A percentile compares a stretch with the other conserved stretches of the same genome.
phyloP scores from a whole-genome alignment of 2,329 filamentous ascomycete species.

The Fusarium humuli region DNA sequence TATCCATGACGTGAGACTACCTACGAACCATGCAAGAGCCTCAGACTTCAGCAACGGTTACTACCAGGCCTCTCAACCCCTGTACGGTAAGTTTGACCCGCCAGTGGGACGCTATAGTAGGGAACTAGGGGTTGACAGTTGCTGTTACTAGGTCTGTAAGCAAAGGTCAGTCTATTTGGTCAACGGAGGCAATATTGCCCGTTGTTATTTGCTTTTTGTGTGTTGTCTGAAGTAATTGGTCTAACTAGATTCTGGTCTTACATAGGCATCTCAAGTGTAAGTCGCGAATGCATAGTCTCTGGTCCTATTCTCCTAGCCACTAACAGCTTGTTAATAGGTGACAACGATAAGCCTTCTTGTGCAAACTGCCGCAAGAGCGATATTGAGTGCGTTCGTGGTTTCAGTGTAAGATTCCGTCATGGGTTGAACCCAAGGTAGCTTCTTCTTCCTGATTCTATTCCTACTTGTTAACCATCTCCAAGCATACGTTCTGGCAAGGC shows the following conservation, averaged over 20 bases:
- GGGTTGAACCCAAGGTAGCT: conserved; percentile 45
- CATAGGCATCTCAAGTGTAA: conserved; percentile 44
- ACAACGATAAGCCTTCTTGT: conserved; percentile 37
- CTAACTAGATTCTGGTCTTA: conserved; percentile 9
- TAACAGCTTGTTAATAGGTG: conserved; percentile 23
- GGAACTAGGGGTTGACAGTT: conserved; percentile 16
- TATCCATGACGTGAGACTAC: conserved; percentile 13
- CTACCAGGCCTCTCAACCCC: conserved; percentile 38
- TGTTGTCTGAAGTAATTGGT: background rate
- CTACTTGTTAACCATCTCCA: background rate
- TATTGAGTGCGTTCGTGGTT: conserved; percentile 46
- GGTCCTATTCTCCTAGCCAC: background rate
- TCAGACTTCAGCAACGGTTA: conserved; percentile 10
- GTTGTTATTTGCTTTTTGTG: background rate
- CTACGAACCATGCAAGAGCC: conserved; percentile 37
- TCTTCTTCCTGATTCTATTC: background rate
- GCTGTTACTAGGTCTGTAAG: conserved; percentile 36
- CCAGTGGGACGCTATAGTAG: background rate
- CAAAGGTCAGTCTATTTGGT: conserved; percentile 37
- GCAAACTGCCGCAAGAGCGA: conserved; percentile 46
- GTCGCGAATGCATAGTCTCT: background rate
- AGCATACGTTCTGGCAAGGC: conserved; percentile 40
- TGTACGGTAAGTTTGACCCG: conserved; percentile 33
- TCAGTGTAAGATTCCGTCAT: conserved; percentile 47
- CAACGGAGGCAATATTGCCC: conserved; percentile 18